Evolutionary conservation across 139 green algal species (phyloP).

Genomic region (Eudorina sp.): DNA sequence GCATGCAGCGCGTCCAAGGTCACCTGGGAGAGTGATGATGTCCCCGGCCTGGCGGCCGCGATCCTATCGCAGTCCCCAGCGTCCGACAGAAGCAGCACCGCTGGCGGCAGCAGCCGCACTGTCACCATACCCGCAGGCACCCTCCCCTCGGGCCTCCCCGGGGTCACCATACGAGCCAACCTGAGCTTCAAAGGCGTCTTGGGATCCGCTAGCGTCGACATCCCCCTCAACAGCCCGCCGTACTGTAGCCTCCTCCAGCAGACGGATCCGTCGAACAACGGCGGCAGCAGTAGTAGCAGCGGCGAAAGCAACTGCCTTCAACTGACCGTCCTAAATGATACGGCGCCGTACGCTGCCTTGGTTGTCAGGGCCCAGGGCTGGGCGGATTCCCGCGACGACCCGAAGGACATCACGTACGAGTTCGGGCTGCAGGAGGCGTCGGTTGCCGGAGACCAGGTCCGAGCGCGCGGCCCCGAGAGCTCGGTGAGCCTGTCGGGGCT

Average conservation of each 20-base stretch:
- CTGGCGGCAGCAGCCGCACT: too few relatives aligned
- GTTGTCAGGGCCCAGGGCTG: neutral
- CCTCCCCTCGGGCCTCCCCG: neutral
- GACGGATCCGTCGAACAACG: too few relatives aligned
- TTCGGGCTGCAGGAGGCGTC: neutral
- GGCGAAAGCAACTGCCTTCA: neutral
- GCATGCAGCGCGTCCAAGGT: neutral
- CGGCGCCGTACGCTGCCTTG: neutral
- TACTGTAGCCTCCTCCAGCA: slow-evolving; percentile 1
- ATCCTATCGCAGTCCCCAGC: neutral
- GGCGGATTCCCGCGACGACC: neutral
- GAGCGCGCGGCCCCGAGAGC: neutral
- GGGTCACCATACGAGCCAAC: neutral
- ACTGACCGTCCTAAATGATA: neutral
- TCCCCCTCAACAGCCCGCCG: slow-evolving; percentile 4
- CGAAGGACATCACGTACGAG: neutral
- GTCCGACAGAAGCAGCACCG: neutral
- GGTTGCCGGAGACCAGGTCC: neutral
- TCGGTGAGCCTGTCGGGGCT: neutral
- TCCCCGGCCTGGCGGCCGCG: neutral
- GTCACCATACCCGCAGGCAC: neutral
- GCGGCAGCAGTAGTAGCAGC: neutral
- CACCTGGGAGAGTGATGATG: neutral
- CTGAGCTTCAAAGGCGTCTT: neutral
- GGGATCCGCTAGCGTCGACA: neutral